Percentiles rank a stretch among this genome's conserved stretches.
phyloP scores from a whole-genome alignment of 331 rosid genomes.

The Telfairia occidentalis region DNA sequence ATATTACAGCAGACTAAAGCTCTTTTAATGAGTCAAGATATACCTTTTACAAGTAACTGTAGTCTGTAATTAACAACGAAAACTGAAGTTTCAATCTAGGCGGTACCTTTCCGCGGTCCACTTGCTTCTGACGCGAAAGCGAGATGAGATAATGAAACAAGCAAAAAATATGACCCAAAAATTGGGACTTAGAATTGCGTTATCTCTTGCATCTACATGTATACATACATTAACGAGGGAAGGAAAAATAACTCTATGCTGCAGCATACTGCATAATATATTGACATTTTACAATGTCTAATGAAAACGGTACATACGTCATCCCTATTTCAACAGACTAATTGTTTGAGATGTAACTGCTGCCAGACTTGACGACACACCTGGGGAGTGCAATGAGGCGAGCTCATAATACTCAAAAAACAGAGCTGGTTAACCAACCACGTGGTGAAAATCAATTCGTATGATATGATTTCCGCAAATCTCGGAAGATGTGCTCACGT shows the following conservation, averaged over 20 bases:
- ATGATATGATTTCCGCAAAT: neutral
- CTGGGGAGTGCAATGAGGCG: neutral
- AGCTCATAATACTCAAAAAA: slow-evolving; percentile 6
- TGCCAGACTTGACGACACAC: neutral
- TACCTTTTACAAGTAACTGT: neutral
- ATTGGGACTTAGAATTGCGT: slow-evolving; percentile 2
- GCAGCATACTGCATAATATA: slow-evolving; percentile 6
- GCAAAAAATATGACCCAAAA: neutral
- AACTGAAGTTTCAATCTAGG: neutral
- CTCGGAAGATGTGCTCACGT: slow-evolving; percentile 1
- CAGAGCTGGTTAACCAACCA: slow-evolving; percentile 6
- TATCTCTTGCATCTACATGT: neutral
- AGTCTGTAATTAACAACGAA: neutral
- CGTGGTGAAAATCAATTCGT: neutral
- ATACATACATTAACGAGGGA: slow-evolving; percentile 6
- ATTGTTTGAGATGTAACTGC: neutral
- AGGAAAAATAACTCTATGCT: slow-evolving; percentile 4
- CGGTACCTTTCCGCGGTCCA: neutral
- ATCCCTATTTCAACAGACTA: neutral
- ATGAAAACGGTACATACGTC: neutral
- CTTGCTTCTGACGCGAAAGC: neutral
- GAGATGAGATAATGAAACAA: neutral
- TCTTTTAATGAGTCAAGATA: neutral
- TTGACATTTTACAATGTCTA: neutral
- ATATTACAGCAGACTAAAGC: neutral